These are phyloP conservation scores for Yarrowia deformans DNA, from an alignment of 805 yeast genomes.

Conservation along the genomic window DNA sequence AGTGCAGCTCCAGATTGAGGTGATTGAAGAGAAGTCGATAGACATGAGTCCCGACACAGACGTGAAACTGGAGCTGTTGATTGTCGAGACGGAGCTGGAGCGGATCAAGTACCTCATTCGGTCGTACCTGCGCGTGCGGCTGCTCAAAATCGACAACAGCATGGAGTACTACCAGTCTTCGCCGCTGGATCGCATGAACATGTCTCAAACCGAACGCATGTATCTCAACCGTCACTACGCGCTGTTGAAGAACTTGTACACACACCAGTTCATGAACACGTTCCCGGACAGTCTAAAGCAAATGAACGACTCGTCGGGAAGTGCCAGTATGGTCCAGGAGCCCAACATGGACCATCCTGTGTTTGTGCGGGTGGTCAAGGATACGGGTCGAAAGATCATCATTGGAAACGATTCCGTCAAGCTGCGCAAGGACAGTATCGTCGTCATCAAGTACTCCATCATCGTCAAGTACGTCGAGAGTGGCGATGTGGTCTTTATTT, in stretches of 20 bases:
- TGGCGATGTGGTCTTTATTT: slow-evolving; percentile 56
- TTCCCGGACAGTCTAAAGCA: slow-evolving; percentile 74
- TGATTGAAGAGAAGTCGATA: slow-evolving; percentile 78
- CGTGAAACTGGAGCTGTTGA: slow-evolving; percentile 77
- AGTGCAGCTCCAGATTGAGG: slow-evolving; percentile 68
- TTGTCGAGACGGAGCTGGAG: slow-evolving; percentile 91
- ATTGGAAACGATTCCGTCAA: slow-evolving; percentile 61
- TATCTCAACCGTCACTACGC: slow-evolving; percentile 75
- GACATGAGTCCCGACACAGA: slow-evolving; percentile 64
- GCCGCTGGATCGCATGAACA: slow-evolving; percentile 52
- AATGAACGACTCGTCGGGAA: slow-evolving; percentile 74
- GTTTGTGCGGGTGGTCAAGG: slow-evolving; percentile 64
- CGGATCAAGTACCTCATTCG: slow-evolving; percentile 83
- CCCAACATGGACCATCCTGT: slow-evolving; percentile 84
- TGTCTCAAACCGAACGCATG: slow-evolving; percentile 66
- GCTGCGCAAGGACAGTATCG: slow-evolving; percentile 68
- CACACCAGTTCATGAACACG: slow-evolving; percentile 66
- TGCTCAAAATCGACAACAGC: slow-evolving; percentile 72
- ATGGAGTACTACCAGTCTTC: slow-evolving; percentile 64
- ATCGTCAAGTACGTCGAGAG: slow-evolving; percentile 54
- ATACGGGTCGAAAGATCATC: slow-evolving; percentile 52
- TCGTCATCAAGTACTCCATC: slow-evolving; percentile 72
- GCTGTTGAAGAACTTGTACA: slow-evolving; percentile 69
- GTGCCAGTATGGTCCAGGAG: slow-evolving; percentile 68
- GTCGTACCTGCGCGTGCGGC: slow-evolving; percentile 77